Evolutionary conservation across 2,329 filamentous ascomycete species (phyloP), one percentile per base, ranked within the genome.

Genomic region (Eutypella sp.): DNA sequence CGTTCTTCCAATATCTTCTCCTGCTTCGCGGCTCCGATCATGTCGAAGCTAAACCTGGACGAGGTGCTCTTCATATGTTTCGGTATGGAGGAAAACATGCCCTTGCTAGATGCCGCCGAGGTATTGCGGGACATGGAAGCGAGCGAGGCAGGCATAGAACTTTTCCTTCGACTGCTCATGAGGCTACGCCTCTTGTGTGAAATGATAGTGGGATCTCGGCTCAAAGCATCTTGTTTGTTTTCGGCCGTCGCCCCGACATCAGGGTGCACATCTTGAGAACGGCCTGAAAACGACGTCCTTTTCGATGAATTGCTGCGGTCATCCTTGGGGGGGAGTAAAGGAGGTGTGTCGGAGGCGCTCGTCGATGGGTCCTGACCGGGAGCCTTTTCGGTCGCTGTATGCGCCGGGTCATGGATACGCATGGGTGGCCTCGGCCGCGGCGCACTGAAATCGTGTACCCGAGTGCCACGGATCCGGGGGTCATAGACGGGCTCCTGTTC

Each of bases 1-100:
- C 82, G 78, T 55, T 89, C 87, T 62, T 89, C 88, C 34, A 90
- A 68, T 31, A 85, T 62, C 62, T 82, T 85, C 63, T 85, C 81
- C 56, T 83, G 75, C 48, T 79, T 76, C 13, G 85, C 85, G 5
- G 80, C 80, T 5, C 84, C 84, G 15, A 83, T 78, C 73, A 90
- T 87, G 57, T 91, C 87, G 57, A 92, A 92, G 57, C 87, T 91
- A 60, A 92, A 91, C 13, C 87, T 74, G 0, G 85, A 89, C 0
- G 87, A 87, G 10, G 84, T 87, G 61, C 86, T 90, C 65, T 84
- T 85, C 81, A 85, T 84, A 50, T 84, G 81, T 48, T 69, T 77
- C 2, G 81, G 81, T 27, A 84, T 49, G 1, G 75, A 72, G 6
- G 74, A 76, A 2, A 72, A 62, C 2, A 69, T 64, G 27, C 70